Base-by-base conservation (phyloP, 345 rosid genomes). In the Pistacia vera region DNA sequence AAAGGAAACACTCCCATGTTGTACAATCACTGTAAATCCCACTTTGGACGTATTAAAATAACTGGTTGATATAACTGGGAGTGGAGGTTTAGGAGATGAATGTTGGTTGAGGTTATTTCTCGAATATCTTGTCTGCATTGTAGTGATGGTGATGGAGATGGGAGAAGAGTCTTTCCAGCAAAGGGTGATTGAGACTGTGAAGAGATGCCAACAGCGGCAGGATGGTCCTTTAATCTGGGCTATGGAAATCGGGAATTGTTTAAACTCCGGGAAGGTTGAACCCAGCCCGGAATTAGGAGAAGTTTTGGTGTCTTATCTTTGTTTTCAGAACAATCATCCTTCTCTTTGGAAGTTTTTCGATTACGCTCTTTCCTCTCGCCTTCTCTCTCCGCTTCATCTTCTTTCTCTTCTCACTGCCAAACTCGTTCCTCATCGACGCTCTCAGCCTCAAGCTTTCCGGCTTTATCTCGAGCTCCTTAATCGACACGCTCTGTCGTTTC, bases 271-370 rank as follows among this genome's bases (percentile, higher is more conserved):
- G 8, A 8, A 41, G 8, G 9, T 5, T 41, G 46, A 41, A 41
- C 2, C 90, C 1, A 70, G 81, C 52, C 70, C 87, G 11, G 93
- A 87, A 51, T 74, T 87, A 36, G 90, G 82, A 46, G 74, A 83
- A 54, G 57, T 82, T 11, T 55, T 89, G 30, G 89, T 84, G n/a
- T 77, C 86, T 10, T 73, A 66, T 59, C 85, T 87, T 62, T 88
- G 91, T 78, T 84, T 87, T 83, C 60, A 83, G 71, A 75, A 82
- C 79, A 81, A 80, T 70, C 80, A 81, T 18, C 86, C 92, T 13
- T 77, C 83, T 0, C 79, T 86, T 46, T 90, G 93, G 93, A 90
- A 88, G 76, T 81, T 88, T 51, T 78, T 90, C 6, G 83, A 88
- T 11, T 82, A 80, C 36, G 83, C 89, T 7, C 69, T 90, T 33